Evolutionary conservation across 768 basidiomycete species (phyloP).

Genomic region (Tricholoma furcatifolium): DNA sequence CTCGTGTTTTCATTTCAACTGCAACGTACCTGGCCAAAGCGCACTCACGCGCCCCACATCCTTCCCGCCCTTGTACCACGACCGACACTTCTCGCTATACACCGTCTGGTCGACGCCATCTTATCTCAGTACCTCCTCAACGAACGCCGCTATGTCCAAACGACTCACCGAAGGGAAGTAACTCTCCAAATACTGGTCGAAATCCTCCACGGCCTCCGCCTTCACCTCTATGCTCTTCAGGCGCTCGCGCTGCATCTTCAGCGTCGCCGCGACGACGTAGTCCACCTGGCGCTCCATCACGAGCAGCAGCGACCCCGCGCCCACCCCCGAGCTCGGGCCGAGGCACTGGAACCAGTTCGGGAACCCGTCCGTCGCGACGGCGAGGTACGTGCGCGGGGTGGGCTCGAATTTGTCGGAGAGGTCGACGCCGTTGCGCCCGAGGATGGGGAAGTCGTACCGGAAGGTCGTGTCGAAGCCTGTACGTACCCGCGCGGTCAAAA

Average conservation of each 20-base stretch:
- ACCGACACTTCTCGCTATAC: slow-evolving; percentile 54
- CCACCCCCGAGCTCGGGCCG: slow-evolving; percentile 58
- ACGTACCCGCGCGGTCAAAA: not conserved
- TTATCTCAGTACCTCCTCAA: not conserved
- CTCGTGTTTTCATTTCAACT: not conserved
- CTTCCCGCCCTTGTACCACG: slow-evolving; percentile 65
- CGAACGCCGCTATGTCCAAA: not conserved
- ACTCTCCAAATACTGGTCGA: slow-evolving; percentile 56
- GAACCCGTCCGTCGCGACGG: slow-evolving; percentile 59
- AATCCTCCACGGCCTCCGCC: slow-evolving; percentile 57
- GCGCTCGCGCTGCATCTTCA: slow-evolving; percentile 63
- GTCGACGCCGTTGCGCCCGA: slow-evolving; percentile 51
- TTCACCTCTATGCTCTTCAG: slow-evolving; percentile 63
- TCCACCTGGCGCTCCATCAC: slow-evolving; percentile 56
- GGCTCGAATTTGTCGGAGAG: slow-evolving; percentile 55
- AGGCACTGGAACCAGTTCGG: slow-evolving; percentile 65
- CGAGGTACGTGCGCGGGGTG: slow-evolving; percentile 57
- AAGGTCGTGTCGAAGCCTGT: slow-evolving; percentile 54
- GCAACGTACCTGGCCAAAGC: slow-evolving; percentile 54
- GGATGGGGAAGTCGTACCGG: slow-evolving; percentile 46
- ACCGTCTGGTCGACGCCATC: slow-evolving; percentile 47
- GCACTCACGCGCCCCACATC: slow-evolving; percentile 56
- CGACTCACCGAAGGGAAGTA: slow-evolving; percentile 44
- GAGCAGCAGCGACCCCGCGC: slow-evolving; percentile 53
- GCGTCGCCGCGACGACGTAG: slow-evolving; percentile 51